phyloP scores from a whole-genome alignment of 2,329 filamentous ascomycete genomes.

The Diaporthe australafricana region DNA sequence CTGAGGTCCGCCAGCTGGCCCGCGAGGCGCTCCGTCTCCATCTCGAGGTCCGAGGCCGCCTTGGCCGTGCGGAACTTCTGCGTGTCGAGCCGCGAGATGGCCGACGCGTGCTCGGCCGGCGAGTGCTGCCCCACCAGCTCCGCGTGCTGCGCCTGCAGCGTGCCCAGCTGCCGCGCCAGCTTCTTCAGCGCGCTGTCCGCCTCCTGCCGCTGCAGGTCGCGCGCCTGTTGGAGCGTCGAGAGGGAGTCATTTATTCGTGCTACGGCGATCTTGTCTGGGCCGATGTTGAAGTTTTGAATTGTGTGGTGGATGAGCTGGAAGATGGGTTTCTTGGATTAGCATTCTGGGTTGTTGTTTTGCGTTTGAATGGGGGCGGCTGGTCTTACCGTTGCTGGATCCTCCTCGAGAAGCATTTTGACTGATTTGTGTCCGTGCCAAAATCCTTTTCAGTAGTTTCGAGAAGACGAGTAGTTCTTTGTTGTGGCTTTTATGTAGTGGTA shows the following conservation, averaged over 20 bases:
- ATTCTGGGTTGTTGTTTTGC: conserved; percentile 37
- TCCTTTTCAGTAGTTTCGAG: neutral
- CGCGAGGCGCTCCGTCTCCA: conserved; percentile 92
- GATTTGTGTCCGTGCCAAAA: conserved; percentile 22
- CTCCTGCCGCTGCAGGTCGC: conserved; percentile 80
- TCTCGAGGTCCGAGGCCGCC: conserved; percentile 86
- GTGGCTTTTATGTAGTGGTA: neutral
- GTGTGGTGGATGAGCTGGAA: conserved; percentile 92
- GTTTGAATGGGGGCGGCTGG: neutral
- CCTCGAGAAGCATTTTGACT: conserved; percentile 88
- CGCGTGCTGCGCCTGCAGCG: conserved; percentile 79
- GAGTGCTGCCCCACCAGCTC: conserved; percentile 83
- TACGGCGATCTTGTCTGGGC: conserved; percentile 86
- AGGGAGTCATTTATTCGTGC: conserved; percentile 87
- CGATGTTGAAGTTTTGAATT: conserved; percentile 94
- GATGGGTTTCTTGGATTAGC: neutral
- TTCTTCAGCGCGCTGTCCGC: conserved; percentile 76
- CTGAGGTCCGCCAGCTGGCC: conserved; percentile 81
- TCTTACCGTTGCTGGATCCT: conserved; percentile 86
- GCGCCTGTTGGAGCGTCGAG: conserved; percentile 84
- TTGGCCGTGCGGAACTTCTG: conserved; percentile 97
- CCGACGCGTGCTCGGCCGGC: conserved; percentile 81
- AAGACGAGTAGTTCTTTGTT: neutral
- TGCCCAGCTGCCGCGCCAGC: conserved; percentile 80
- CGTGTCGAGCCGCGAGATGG: conserved; percentile 89